Evolutionary conservation across 768 basidiomycete genomes (phyloP), one percentile per base, ranked within the genome.

Genomic region (Porphyrellus cyaneotinctus): DNA sequence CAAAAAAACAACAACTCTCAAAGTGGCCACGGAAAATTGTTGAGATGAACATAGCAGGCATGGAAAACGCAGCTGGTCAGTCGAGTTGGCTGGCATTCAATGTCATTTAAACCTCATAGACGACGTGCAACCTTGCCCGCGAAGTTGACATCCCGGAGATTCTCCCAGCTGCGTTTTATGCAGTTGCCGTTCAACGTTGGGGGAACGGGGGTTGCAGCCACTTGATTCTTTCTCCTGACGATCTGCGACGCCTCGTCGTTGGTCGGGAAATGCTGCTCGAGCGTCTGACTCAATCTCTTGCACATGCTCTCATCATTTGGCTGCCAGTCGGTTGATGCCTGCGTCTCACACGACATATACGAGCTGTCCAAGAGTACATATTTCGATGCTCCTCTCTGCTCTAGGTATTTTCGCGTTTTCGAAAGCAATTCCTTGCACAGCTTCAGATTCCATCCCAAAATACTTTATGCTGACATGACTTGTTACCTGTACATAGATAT

Each of bases 81-180:
- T 51, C 15, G 12, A 30, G 6, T 41, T 9, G 17, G 20, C 18
- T 43, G n/a, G 30, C 22, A 15, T 12, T 7, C 12, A 10, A 28
- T 28, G 4, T 28, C 26, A 28, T 28, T 37, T 14, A 5, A 32
- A 14, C 3, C 43, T 43, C 13, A 44, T 38, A 13, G 15, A 42
- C 43, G 20, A 15, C 15, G n/a, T 43, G 14, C 54, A 70, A 71
- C 18, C 70, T 75, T 23, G 69, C 70, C 8, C 64, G 67, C 26
- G 68, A 74, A 49, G 65, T 66, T 43, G 59, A 69, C 36, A 52
- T 74, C 30, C 68, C 68, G 2, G 66, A 71, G 18, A 71, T 74
- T 43, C 65, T 74, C 20, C 72, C 73, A 7, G 65, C 72, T n/a
- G 70, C 70, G 17, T 74, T 75, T 52, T 75, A 73, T 56, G 72